Evolutionary conservation across 2,329 filamentous ascomycete species (phyloP).

Genomic region (Ramularia endophylla): DNA sequence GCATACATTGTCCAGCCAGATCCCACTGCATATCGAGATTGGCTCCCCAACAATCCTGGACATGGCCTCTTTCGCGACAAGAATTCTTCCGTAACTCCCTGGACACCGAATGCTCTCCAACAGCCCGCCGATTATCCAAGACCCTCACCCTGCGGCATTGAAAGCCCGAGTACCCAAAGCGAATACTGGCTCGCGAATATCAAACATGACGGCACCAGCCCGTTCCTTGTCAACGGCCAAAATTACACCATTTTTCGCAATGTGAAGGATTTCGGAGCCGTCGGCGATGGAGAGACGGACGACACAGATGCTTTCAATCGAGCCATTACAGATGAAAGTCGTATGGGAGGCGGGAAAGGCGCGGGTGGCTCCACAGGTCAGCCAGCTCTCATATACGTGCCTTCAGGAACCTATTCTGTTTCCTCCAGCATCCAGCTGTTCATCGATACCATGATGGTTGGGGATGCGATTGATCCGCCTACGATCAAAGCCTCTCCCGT

Average conservation of each 20-base stretch:
- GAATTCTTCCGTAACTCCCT: constrained; percentile 13
- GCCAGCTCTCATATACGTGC: constrained; percentile 51
- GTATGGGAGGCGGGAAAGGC: constrained; percentile 7
- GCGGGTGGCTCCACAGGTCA: constrained; percentile 45
- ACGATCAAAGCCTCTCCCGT: constrained; percentile 52
- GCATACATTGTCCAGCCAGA: constrained; percentile 11
- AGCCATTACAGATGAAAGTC: constrained; percentile 53
- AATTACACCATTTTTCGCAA: constrained; percentile 55
- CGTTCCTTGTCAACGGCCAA: constrained; percentile 50
- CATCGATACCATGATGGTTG: constrained; percentile 90
- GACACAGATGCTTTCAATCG: constrained; percentile 84
- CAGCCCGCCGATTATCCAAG: constrained; percentile 1
- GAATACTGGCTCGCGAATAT: constrained; percentile 62
- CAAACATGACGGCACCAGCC: constrained; percentile 59
- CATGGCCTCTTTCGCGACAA: constrained; percentile 10
- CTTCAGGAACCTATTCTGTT: constrained; percentile 45
- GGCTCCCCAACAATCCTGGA: constrained; percentile 8
- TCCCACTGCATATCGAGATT: constrained; percentile 9
- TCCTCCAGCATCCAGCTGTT: constrained; percentile 71
- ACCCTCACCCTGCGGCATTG: constrained; percentile 8
- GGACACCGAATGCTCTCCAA: constrained; percentile 4
- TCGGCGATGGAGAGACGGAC: constrained; percentile 64
- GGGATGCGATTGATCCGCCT: constrained; percentile 65
- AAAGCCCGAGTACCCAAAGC: constrained; percentile 6
- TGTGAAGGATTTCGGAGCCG: constrained; percentile 38